Conservation (phyloP, 2,329 filamentous ascomycete species). For the Aspergillus sp. region DNA sequence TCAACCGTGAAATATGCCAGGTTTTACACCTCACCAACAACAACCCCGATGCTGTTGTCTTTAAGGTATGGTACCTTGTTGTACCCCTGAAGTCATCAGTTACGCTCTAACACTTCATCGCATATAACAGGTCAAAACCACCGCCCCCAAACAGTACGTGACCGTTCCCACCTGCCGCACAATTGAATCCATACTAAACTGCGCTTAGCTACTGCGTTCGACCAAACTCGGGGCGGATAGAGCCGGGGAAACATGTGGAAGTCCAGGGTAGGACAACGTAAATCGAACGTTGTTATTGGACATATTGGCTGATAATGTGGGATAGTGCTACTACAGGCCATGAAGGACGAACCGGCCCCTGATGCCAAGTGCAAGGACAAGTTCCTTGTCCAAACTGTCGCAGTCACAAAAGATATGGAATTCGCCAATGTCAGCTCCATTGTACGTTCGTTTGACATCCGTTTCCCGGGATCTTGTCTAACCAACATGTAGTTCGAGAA, state of each 20-base stretch:
- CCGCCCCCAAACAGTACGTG: constrained; percentile 93
- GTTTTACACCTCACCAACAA: constrained; percentile 59
- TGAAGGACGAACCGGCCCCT: constrained; percentile 87
- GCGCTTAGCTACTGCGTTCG: constrained; percentile 84
- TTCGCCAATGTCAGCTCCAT: constrained; percentile 77
- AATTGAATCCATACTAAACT: constrained; percentile 21
- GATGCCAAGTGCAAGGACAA: constrained; percentile 95
- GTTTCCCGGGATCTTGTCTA: constrained; percentile 2
- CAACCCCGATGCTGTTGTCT: constrained; percentile 59
- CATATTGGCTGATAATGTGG: constrained; percentile 22
- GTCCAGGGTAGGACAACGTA: constrained; percentile 67
- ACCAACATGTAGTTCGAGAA: constrained; percentile 65
- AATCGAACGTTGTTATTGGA: background rate
- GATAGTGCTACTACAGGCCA: constrained; percentile 88
- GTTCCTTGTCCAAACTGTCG: constrained; percentile 91
- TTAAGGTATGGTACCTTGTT: constrained; percentile 54
- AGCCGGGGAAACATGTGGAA: constrained; percentile 84
- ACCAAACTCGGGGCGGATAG: constrained; percentile 94
- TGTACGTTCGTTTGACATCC: constrained; percentile 53
- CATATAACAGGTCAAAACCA: constrained; percentile 83
- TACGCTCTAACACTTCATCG: constrained; percentile 25
- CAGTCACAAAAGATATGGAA: constrained; percentile 80
- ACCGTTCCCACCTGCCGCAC: constrained; percentile 14
- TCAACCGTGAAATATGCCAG: constrained; percentile 65
- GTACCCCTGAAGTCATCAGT: constrained; percentile 13